These are phyloP conservation scores for Kwoniella sp. DNA, from an alignment of 768 basidiomycete species.

Conservation along the genomic window DNA sequence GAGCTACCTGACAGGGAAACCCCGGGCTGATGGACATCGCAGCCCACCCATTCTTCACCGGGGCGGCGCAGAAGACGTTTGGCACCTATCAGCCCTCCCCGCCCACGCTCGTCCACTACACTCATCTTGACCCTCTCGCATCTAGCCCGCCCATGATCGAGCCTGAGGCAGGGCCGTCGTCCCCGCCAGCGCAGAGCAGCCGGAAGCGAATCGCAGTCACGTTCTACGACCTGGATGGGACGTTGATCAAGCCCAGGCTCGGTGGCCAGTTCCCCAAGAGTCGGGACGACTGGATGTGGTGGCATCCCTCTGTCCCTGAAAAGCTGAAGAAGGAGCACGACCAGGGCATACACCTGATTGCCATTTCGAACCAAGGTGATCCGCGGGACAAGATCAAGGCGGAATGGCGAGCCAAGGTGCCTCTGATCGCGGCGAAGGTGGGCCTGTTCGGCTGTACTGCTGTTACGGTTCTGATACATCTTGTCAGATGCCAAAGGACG, in stretches of 20 bases:
- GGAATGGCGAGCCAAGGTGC: slow-evolving; percentile 74
- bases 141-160: background rate
- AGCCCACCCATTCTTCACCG: slow-evolving; percentile 44
- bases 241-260: slow-evolving; percentile 59
- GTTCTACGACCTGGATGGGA: slow-evolving; percentile 82
- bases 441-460: slow-evolving; percentile 48
- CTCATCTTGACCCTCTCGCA: slow-evolving; percentile 45
- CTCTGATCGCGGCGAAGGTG: slow-evolving; percentile 59
- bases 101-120: slow-evolving; percentile 40
- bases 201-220: slow-evolving; percentile 58
- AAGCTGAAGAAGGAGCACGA: slow-evolving; percentile 62
- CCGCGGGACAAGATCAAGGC: slow-evolving; percentile 49
- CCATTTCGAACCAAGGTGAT: slow-evolving; percentile 72
- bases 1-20: background rate
- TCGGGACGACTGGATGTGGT: slow-evolving; percentile 65
- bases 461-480: background rate
- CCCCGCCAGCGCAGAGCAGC: slow-evolving; percentile 43
- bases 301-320: slow-evolving; percentile 61
- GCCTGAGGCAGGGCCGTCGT: background rate
- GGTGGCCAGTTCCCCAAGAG: slow-evolving; percentile 54
- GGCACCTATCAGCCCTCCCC: slow-evolving; percentile 32
- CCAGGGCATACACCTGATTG: slow-evolving; percentile 61
- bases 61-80: slow-evolving; percentile 3
- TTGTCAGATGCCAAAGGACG: slow-evolving; percentile 58
- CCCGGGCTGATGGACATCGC: background rate